phyloP scores from a whole-genome alignment of 768 basidiomycete species.

The Psilocybe tampanensis region DNA sequence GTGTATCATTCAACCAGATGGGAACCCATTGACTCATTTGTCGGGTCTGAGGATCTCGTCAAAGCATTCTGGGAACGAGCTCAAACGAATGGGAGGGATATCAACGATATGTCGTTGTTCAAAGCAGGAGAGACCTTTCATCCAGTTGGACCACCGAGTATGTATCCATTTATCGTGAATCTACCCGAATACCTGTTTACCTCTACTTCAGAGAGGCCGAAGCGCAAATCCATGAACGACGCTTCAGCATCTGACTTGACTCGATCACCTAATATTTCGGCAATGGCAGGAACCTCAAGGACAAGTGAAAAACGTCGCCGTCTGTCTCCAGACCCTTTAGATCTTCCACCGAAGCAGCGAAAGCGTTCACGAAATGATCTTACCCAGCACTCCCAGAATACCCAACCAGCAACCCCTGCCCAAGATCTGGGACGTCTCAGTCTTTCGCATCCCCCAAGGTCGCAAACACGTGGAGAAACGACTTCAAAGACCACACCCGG shows the following conservation, averaged over 20 bases:
- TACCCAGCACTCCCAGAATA: not conserved
- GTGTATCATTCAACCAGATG: constrained; percentile 46
- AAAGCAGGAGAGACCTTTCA: constrained; percentile 54
- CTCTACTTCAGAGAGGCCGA: constrained; percentile 13
- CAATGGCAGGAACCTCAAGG: not conserved
- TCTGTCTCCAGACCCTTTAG: not conserved
- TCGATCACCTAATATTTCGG: not conserved
- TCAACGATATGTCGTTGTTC: constrained; percentile 50
- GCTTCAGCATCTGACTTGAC: not conserved
- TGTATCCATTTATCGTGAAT: constrained; percentile 6
- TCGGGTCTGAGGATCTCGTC: constrained; percentile 56
- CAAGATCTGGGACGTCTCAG: not conserved
- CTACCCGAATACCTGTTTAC: not conserved
- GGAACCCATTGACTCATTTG: constrained; percentile 68
- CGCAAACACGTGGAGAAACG: not conserved
- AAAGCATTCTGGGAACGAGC: constrained; percentile 53
- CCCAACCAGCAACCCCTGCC: not conserved
- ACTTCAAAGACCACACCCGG: not conserved
- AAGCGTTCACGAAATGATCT: not conserved
- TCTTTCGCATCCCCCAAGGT: not conserved
- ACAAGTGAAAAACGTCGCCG: not conserved
- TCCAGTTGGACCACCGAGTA: constrained; percentile 64
- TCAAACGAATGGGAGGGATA: constrained; percentile 51
- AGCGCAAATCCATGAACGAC: constrained; percentile 19
- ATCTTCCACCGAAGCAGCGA: not conserved